Conservation (phyloP, 257 asterid genomes). For the Verbena officinalis region DNA sequence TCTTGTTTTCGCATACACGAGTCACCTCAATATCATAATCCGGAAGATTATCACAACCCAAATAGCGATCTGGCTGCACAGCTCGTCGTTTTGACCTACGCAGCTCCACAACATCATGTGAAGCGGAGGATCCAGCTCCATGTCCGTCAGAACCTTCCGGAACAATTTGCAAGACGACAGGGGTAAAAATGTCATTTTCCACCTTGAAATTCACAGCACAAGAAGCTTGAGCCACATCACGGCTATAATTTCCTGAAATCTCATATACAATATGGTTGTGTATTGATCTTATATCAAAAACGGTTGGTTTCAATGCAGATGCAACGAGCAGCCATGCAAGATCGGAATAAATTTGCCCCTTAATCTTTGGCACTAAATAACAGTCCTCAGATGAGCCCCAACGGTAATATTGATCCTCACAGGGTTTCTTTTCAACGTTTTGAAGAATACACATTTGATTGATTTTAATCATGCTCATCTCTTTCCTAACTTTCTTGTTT, state of each 20-base stretch:
- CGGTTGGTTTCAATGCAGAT: constrained; percentile 57
- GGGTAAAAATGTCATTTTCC: constrained; percentile 56
- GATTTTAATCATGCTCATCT: constrained; percentile 44
- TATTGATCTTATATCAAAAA: constrained; percentile 64
- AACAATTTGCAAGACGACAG: constrained; percentile 39
- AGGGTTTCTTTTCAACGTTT: constrained; percentile 62
- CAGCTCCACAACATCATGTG: constrained; percentile 46
- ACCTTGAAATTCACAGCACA: constrained; percentile 62
- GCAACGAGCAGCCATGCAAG: constrained; percentile 81
- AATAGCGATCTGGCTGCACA: constrained; percentile 74
- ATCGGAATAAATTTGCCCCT: constrained; percentile 66
- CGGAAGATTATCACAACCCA: constrained; percentile 62
- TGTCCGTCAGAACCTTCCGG: constrained; percentile 30
- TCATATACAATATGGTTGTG: constrained; percentile 63
- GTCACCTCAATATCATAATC: constrained; percentile 72
- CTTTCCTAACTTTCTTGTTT: constrained; percentile 58
- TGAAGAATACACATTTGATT: constrained; percentile 69
- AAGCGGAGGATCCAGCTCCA: constrained; percentile 41
- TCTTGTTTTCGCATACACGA: constrained; percentile 71
- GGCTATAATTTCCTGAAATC: constrained; percentile 42
- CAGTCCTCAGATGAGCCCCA: constrained; percentile 86
- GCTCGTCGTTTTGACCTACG: constrained; percentile 82
- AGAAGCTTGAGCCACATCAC: constrained; percentile 28
- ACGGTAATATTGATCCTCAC: constrained; percentile 61
- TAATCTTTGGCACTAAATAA: constrained; percentile 53